Conservation (phyloP, 1,284 basidiomycete species). For the Leccinum pachyderme region DNA sequence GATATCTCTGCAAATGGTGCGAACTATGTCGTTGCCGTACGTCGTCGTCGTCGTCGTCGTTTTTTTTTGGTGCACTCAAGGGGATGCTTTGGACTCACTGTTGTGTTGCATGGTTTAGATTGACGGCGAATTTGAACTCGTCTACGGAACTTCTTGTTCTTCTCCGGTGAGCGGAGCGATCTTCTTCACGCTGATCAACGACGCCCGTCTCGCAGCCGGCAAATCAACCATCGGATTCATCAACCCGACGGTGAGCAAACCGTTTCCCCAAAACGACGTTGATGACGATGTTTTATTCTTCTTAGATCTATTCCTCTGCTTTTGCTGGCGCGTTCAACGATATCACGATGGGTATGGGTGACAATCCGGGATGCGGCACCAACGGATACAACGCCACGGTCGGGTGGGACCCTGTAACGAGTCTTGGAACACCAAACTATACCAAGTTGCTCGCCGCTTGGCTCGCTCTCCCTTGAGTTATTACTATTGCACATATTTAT, state of each 20-base stretch:
- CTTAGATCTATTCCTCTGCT: constrained; percentile 21
- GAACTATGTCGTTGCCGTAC: constrained; percentile 40
- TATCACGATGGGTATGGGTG: constrained; percentile 40
- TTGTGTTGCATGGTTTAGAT: constrained; percentile 13
- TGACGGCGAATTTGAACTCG: constrained; percentile 37
- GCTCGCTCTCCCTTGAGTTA: constrained; percentile 20
- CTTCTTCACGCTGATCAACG: constrained; percentile 49
- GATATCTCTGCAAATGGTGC: constrained; percentile 42
- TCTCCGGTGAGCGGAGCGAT: constrained; percentile 41
- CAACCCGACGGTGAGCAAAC: constrained; percentile 29
- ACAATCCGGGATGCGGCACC: constrained; percentile 39
- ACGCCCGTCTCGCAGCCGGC: constrained; percentile 38
- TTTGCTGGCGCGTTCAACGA: constrained; percentile 36
- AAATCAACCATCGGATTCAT: constrained; percentile 40
- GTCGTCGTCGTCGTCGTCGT: background rate
- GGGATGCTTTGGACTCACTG: background rate
- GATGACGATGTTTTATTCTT: background rate
- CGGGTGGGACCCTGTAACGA: constrained; percentile 44
- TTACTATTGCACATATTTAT: no score
- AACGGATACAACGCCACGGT: constrained; percentile 31
- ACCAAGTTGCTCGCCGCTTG: constrained; percentile 20
- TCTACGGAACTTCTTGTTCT: constrained; percentile 38
- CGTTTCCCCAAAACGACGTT: background rate
- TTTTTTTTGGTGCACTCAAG: no score
- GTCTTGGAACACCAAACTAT: constrained; percentile 35